Evolutionary conservation across 108 stramenopile genomes (phyloP), one percentile per base, ranked within the genome.

Genomic region (Conticribra weissflogii): DNA sequence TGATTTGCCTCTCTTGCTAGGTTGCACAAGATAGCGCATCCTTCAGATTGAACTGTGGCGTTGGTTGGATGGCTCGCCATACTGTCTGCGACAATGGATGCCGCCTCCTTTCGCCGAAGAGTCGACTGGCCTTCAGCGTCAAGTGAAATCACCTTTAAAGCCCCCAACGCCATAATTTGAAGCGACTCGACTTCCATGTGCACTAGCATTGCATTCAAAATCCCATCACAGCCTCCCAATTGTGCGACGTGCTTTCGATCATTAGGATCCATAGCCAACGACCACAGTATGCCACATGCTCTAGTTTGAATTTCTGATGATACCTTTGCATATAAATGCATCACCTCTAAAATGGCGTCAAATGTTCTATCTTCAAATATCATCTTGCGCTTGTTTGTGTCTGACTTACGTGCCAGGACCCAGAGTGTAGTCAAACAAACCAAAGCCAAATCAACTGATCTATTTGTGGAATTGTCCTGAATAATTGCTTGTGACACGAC

Each of bases 331-430:
- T 85, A 85, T 22, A 65, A 58, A 14, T 58, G 31, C 68, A 87
- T 78, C 0, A 82, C 85, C 24, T 83, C 84, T 36, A 71, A 58
- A 45, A 88, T 63, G 52, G 74, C 54, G 3, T 67, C 62, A 45
- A 72, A 76, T 45, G 67, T 74, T 60, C 49, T 54, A 46, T 58
- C 57, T 22, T 50, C 63, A 4, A 57, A 44, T 34, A 76, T 57
- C 12, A 76, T 72, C 5, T 28, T 19, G 3, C 54, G 61, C 50
- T 78, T 78, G 34, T 78, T 78, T 1, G 63, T 48, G 25, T 78
- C 68, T 19, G 57, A 65, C 33, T 70, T 78, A 16, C 63, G 48
- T 33, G 68, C 76, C 52, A 78, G 63, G 16, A 70, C 48, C 69
- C 56, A 71, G 2, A 78, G 68, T 30, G 68, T 70, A 44, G 45